Evolutionary conservation across 2,329 filamentous ascomycete genomes (phyloP).

Genomic region (Ascochyta lentis): DNA sequence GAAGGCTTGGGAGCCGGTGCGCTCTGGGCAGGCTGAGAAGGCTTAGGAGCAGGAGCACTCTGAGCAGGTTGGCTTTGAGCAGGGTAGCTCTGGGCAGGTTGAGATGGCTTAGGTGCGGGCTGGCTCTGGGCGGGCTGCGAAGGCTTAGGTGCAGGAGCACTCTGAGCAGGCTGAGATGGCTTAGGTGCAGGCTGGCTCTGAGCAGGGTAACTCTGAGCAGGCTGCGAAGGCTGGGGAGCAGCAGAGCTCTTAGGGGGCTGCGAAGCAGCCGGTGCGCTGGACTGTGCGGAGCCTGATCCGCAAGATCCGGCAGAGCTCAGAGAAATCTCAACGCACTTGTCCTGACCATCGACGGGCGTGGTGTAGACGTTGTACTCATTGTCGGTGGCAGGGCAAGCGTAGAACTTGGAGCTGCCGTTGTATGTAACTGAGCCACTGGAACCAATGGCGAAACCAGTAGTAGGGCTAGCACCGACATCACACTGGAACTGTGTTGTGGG

Average conservation of each 20-base stretch:
- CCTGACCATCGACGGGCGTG: conserved; percentile 48
- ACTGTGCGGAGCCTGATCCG: conserved; percentile 26
- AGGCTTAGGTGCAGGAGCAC: neutral
- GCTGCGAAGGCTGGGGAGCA: neutral
- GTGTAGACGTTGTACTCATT: conserved; percentile 65
- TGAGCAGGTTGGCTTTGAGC: conserved; percentile 1
- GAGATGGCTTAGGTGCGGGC: conserved; percentile 5
- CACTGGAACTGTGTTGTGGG: conserved; percentile 68
- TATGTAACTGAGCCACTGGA: conserved; percentile 61
- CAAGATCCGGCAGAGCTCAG: conserved; percentile 43
- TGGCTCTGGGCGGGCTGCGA: neutral
- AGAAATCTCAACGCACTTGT: conserved; percentile 59
- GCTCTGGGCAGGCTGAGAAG: neutral
- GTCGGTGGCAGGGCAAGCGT: conserved; percentile 66
- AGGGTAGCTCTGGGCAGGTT: conserved; percentile 3
- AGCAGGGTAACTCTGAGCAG: neutral
- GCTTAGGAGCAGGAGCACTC: conserved; percentile 2
- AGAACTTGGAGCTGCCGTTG: conserved; percentile 62
- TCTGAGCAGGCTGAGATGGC: neutral
- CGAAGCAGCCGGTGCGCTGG: conserved; percentile 5
- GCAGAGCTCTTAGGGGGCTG: conserved; percentile 7
- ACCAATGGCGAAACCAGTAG: conserved; percentile 63
- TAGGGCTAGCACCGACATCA: conserved; percentile 57
- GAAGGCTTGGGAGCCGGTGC: conserved; percentile 3
- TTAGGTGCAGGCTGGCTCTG: conserved; percentile 1